Evolutionary conservation across 73 alveolate genomes (phyloP).

Genomic region (Stentor coeruleus): DNA sequence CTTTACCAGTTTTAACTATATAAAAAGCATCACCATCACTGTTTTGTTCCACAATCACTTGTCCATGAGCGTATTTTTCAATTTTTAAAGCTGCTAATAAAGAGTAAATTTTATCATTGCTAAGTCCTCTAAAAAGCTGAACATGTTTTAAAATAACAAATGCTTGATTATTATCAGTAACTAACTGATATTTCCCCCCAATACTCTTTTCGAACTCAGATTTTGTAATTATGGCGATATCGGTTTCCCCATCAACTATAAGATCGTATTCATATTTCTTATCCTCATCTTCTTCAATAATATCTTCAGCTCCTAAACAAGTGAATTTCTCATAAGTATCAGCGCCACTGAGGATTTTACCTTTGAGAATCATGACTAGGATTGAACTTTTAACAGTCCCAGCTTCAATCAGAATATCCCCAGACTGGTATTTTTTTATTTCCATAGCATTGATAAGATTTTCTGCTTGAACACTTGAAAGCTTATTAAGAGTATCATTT

Average conservation of each 20-base stretch:
- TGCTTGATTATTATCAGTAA: background rate
- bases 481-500: background rate
- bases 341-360: background rate
- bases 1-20: constrained; percentile 1
- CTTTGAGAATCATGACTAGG: background rate
- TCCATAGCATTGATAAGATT: background rate
- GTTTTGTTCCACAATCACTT: background rate
- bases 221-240: background rate
- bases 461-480: background rate
- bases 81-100: background rate
- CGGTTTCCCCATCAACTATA: background rate
- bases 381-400: background rate
- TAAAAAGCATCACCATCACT: background rate
- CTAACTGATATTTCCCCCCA: background rate
- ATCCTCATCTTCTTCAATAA: background rate
- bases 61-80: background rate
- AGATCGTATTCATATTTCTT: background rate
- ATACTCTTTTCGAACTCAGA: background rate
- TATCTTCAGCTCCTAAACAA: background rate
- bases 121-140: background rate
- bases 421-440: background rate
- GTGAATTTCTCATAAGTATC: background rate
- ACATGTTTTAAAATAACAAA: background rate
- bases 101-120: background rate
- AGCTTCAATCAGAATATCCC: background rate